Evolutionary conservation across 257 asterid genomes (phyloP).

Genomic region (Capsicum pubescens): DNA sequence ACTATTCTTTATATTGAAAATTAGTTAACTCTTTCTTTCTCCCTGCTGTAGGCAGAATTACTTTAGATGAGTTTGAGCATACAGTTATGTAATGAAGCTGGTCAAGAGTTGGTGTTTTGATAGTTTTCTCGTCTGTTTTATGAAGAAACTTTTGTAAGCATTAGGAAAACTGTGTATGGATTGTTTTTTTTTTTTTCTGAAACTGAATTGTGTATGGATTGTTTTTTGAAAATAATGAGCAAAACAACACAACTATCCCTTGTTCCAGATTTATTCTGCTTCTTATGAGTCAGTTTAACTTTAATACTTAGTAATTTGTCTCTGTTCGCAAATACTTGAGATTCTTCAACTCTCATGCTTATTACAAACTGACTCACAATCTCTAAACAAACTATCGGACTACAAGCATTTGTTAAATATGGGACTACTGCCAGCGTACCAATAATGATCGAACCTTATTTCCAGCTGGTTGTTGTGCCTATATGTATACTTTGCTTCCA

Average conservation of each 20-base stretch:
- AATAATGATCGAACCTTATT: background rate
- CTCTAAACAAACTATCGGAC: background rate
- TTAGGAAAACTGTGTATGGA: background rate
- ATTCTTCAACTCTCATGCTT: background rate
- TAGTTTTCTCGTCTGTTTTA: background rate
- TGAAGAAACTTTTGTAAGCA: background rate
- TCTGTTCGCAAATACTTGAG: background rate
- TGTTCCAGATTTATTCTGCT: background rate
- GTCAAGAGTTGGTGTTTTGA: background rate
- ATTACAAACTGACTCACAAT: background rate
- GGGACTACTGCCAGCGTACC: background rate
- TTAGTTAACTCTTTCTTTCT: background rate
- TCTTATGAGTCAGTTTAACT: background rate
- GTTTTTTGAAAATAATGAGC: background rate
- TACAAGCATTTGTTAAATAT: background rate
- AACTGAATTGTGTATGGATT: background rate
- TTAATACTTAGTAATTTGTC: background rate
- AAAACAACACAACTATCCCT: background rate
- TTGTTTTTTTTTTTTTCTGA: background rate
- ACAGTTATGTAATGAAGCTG: background rate
- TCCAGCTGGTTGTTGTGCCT: background rate
- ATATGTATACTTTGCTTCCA: background rate
- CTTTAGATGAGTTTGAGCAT: background rate
- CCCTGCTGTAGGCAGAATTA: background rate
- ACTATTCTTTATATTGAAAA: background rate